Evolutionary conservation across 2,329 filamentous ascomycete species (phyloP).

Genomic region (Madurella mycetomatis): DNA sequence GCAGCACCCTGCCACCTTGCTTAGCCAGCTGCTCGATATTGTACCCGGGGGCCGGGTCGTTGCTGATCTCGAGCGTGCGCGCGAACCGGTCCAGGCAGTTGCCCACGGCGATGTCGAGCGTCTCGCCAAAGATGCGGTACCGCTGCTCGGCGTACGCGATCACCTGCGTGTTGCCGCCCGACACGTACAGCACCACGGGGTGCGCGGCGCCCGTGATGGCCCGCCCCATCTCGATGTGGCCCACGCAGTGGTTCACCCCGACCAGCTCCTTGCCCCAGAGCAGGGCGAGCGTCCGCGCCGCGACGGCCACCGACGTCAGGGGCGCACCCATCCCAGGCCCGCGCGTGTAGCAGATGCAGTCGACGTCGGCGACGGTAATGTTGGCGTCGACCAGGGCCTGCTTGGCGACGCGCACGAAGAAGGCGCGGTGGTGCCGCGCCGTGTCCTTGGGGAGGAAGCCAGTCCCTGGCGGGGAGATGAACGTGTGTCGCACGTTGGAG

Average conservation of each 20-base stretch:
- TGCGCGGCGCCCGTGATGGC: slow-evolving; percentile 86
- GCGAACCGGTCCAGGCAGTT: slow-evolving; percentile 97
- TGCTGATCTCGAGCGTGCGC: slow-evolving; percentile 82
- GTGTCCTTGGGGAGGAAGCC: slow-evolving; percentile 97
- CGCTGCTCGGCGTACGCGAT: slow-evolving; percentile 93
- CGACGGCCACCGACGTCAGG: slow-evolving; percentile 79
- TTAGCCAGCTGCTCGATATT: slow-evolving; percentile 94
- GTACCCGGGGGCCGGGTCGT: slow-evolving; percentile 94
- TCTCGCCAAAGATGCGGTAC: slow-evolving; percentile 97
- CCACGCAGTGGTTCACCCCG: slow-evolving; percentile 96
- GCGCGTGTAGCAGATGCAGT: slow-evolving; percentile 93
- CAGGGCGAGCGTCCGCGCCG: slow-evolving; percentile 72
- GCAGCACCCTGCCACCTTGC: slow-evolving; percentile 62
- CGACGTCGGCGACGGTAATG: slow-evolving; percentile 60
- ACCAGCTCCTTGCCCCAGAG: slow-evolving; percentile 88
- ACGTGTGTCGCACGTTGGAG: slow-evolving; percentile 92
- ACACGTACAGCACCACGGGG: slow-evolving; percentile 93
- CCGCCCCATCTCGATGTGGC: slow-evolving; percentile 98
- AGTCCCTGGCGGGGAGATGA: slow-evolving; percentile 82
- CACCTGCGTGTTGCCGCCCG: slow-evolving; percentile 94
- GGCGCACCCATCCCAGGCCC: slow-evolving; percentile 97
- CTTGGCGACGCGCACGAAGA: slow-evolving; percentile 78
- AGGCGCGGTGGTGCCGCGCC: slow-evolving; percentile 81
- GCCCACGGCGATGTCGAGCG: slow-evolving; percentile 93
- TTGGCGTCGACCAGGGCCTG: slow-evolving; percentile 69